These are phyloP conservation scores for Akanthomyces muscarius DNA, from an alignment of 2,329 filamentous ascomycete species.

Conservation along the genomic window DNA sequence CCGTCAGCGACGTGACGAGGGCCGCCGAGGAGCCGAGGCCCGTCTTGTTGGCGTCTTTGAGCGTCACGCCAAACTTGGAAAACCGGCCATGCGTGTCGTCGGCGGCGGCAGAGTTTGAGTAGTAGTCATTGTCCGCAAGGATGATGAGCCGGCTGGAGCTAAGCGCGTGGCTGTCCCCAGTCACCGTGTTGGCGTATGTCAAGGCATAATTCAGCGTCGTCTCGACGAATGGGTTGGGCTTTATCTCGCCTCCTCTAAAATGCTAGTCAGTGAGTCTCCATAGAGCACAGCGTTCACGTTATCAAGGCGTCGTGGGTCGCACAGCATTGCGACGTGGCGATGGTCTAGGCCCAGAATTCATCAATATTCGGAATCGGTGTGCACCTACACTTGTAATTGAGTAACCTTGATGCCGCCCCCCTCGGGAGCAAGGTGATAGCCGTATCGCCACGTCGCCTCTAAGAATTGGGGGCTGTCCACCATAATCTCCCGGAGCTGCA, in stretches of 20 bases:
- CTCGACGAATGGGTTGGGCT: conserved; percentile 81
- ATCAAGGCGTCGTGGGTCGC: background rate
- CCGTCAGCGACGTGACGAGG: conserved; percentile 82
- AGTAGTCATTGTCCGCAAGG: conserved; percentile 94
- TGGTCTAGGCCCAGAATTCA: background rate
- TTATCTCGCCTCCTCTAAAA: conserved; percentile 42
- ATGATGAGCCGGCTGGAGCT: conserved; percentile 74
- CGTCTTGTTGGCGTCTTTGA: conserved; percentile 85
- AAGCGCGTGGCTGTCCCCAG: conserved; percentile 46
- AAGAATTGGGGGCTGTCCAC: conserved; percentile 90
- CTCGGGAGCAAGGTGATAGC: conserved; percentile 64
- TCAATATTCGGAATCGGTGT: background rate
- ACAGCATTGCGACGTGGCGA: conserved; percentile 11
- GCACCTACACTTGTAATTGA: conserved; percentile 71
- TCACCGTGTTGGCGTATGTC: conserved; percentile 64
- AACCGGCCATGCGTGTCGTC: conserved; percentile 51
- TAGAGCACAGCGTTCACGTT: background rate
- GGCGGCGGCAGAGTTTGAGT: conserved; percentile 56
- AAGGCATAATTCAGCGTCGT: conserved; percentile 84
- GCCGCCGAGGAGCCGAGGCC: conserved; percentile 93
- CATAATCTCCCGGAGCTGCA: conserved; percentile 67
- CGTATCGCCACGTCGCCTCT: conserved; percentile 83
- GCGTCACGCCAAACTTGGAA: conserved; percentile 69
- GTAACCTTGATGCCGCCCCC: conserved; percentile 78
- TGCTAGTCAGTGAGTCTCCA: background rate